Base-by-base conservation (phyloP, 805 yeast species). In the Ogataea parapolymorpha region DNA sequence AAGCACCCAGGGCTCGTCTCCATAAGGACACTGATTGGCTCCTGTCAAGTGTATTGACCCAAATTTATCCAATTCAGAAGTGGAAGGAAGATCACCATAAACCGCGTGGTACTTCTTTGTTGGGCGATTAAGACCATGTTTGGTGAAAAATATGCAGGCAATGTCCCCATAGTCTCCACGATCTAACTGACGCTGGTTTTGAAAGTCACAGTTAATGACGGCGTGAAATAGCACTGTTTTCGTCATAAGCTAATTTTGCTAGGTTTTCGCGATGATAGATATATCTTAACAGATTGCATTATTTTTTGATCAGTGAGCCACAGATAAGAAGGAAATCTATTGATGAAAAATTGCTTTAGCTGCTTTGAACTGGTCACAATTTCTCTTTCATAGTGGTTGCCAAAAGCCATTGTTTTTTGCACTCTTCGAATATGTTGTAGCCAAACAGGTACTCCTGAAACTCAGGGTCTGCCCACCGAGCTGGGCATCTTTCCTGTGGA, bases 11-110 rank as follows among this genome's bases (percentile, higher is more conserved):
- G 56, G 55, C 1, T 60, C 55, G 9, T 64, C 61, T 2, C 51
- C 68, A 53, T 68, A 75, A 0, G 79, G 59, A 50, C 76, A 81
- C 12, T 66, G 38, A 30, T 70, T 60, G 2, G 82, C 76, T 0
- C 83, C 83, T 0, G 81, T 76, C 18, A 78, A 48, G 45, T 76
- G 62, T n/a, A 74, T 62, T 0, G 75, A 76, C 20, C 55, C 60
- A 30, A 72, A 57, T 4, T 42, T 11, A 8, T 50, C 54, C 2
- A 72, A 53, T 0, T 56, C 61, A 6, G 33, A 37, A 3, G 24
- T 6, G 8, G 48, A 45, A 4, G 65, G 65, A 10, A 44, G 23
- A 14, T 44, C 44, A 7, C 32, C 33, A 26, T 32, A 29, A 7
- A 44, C 25, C 6, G 42, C 35, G 15, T 44, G 44, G 30, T 44